A percentile compares a stretch with the other conserved stretches of the same genome.
phyloP scores from a whole-genome alignment of 352 stramenopile species.

The Phytophthora ramorum region DNA sequence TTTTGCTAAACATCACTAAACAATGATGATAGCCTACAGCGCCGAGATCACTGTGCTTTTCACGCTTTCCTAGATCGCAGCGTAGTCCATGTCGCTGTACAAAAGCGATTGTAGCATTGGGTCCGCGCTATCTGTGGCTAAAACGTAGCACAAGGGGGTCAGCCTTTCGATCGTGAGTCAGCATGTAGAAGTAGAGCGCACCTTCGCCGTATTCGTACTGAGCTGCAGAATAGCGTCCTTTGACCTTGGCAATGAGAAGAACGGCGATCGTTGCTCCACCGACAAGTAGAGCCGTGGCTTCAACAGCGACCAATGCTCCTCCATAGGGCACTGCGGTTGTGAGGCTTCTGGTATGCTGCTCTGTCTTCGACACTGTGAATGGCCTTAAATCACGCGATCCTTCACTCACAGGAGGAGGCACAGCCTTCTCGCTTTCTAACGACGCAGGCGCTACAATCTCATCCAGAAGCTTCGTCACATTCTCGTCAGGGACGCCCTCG shows the following conservation, averaged over 20 bases:
- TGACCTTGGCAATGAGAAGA: conserved; percentile 34
- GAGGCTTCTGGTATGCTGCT: background rate
- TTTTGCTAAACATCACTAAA: conserved; percentile 4
- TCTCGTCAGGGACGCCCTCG: conserved; percentile 13
- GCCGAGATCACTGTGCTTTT: background rate
- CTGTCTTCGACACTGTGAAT: conserved; percentile 1
- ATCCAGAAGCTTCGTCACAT: conserved; percentile 26
- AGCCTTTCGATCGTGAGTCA: background rate
- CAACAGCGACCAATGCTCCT: conserved; percentile 33
- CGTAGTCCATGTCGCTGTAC: conserved; percentile 80
- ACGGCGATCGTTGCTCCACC: conserved; percentile 34
- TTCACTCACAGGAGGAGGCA: background rate
- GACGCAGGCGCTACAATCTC: conserved; percentile 22
- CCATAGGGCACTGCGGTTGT: conserved; percentile 12
- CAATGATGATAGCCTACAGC: background rate
- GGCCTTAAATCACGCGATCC: conserved; percentile 17
- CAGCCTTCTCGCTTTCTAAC: conserved; percentile 15
- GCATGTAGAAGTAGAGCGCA: conserved; percentile 5
- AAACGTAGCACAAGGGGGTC: background rate
- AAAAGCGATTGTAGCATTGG: conserved; percentile 67
- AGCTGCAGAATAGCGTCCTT: conserved; percentile 8
- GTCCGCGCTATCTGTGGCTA: conserved; percentile 28
- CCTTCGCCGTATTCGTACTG: conserved; percentile 31
- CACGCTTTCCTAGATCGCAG: conserved; percentile 56
- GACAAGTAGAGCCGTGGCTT: conserved; percentile 41